phyloP scores from a whole-genome alignment of 2,329 filamentous ascomycete genomes.

The Coccinonectria pachysandricola region DNA sequence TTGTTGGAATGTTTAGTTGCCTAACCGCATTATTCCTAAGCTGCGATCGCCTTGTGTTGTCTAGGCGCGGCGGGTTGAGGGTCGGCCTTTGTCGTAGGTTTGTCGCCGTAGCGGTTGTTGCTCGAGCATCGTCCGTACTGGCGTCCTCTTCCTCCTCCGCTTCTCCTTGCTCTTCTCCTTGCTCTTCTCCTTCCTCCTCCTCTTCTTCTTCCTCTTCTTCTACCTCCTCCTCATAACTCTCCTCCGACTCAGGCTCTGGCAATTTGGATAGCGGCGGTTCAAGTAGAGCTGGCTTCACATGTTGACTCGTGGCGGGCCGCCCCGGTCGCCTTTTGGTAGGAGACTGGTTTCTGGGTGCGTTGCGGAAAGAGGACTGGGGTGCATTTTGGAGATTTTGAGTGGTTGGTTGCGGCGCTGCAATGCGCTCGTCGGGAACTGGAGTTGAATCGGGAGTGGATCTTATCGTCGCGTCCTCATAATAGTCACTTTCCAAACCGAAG shows the following conservation, averaged over 20 bases:
- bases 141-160: constrained; percentile 1
- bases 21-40: no score
- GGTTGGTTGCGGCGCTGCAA: constrained; percentile 1
- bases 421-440: constrained; percentile 2
- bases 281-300: constrained; percentile 1
- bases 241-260: not conserved
- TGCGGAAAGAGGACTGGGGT: no score
- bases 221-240: constrained; percentile 1
- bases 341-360: no score
- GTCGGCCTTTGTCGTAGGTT: no score
- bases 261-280: constrained; percentile 1
- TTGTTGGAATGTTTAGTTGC: no score
- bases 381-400: constrained; percentile 1
- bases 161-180: constrained; percentile 3
- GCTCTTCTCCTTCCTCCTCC: constrained; percentile 5
- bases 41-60: constrained; percentile 1
- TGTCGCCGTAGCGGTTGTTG: no score
- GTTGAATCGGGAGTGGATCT: constrained; percentile 15
- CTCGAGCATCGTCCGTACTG: no score
- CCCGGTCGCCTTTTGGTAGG: not conserved
- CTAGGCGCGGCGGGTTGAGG: constrained; percentile 5
- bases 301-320: constrained; percentile 1
- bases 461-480: constrained; percentile 28
- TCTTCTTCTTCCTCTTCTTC: constrained; percentile 3
- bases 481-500: constrained; percentile 27